Percentiles rank a stretch among this genome's conserved stretches.
Evolutionary conservation across 495 filamentous ascomycete species (phyloP).

Genomic region (Tricharina praecox): DNA sequence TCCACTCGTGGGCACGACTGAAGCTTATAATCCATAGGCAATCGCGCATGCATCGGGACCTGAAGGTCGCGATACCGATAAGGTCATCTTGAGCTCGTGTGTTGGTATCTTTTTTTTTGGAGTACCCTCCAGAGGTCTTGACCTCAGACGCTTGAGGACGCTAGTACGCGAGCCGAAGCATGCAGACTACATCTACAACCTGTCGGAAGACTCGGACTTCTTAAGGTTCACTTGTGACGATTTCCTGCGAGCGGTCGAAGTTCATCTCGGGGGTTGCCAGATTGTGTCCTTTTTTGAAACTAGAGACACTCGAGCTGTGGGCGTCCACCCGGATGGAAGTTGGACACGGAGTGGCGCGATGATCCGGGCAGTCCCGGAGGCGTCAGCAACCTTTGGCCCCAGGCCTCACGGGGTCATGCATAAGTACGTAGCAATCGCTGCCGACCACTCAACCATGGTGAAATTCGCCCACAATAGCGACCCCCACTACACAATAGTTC

Average conservation of each 20-base stretch:
- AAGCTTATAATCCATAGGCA: background rate
- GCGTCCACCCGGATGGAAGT: background rate
- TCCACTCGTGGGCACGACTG: background rate
- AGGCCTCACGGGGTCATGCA: background rate
- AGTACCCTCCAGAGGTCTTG: constrained; percentile 14
- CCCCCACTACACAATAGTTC: background rate
- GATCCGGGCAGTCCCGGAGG: constrained; percentile 3
- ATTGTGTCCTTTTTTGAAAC: constrained; percentile 8
- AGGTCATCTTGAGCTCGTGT: constrained; percentile 3
- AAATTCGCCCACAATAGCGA: background rate
- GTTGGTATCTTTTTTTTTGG: constrained; percentile 16
- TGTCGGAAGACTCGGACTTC: constrained; percentile 6
- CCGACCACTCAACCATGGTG: constrained; percentile 1
- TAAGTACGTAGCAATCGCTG: constrained; percentile 1
- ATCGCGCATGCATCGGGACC: background rate
- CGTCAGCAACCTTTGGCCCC: constrained; percentile 1
- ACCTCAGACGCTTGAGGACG: constrained; percentile 10
- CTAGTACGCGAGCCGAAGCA: constrained; percentile 9
- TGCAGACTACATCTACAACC: constrained; percentile 6
- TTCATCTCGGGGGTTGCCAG: background rate
- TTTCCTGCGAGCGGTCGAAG: background rate
- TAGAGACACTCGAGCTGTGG: constrained; percentile 2
- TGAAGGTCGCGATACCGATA: background rate
- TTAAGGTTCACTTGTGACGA: background rate
- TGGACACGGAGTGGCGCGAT: constrained; percentile 2